These are phyloP conservation scores for Saccharomycopsis sp. DNA, from an alignment of 805 yeast species.

Conservation along the genomic window DNA sequence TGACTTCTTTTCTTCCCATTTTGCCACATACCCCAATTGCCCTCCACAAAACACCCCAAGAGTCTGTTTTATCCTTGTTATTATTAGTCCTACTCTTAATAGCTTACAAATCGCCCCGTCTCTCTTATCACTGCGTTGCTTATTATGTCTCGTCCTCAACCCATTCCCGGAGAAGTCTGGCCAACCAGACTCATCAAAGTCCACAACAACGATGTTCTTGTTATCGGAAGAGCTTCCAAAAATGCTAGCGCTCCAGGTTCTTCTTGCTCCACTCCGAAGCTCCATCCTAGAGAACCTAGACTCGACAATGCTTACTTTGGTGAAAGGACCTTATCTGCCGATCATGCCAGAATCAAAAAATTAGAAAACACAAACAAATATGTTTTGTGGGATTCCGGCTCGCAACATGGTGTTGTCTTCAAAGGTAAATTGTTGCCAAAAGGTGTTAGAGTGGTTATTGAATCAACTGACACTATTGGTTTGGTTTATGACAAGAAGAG, in stretches of 20 bases:
- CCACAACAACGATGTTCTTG: background rate
- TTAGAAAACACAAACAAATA: background rate
- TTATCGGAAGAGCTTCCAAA: conserved; percentile 12
- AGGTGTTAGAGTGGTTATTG: conserved; percentile 10
- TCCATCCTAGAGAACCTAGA: conserved; percentile 2
- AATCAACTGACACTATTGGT: conserved; percentile 11
- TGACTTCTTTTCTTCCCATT: too few relatives aligned
- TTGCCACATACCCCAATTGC: too few relatives aligned
- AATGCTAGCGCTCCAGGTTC: background rate
- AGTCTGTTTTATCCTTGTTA: too few relatives aligned
- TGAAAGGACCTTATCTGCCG: conserved; percentile 15
- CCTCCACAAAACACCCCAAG: too few relatives aligned
- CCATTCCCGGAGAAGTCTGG: conserved; percentile 8
- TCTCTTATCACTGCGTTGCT: too few relatives aligned
- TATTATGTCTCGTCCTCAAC: too few relatives aligned
- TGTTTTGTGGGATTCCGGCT: conserved; percentile 17
- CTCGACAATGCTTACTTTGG: conserved; percentile 12
- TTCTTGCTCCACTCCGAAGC: background rate
- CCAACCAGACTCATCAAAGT: conserved; percentile 12
- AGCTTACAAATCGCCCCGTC: too few relatives aligned
- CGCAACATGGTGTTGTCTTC: conserved; percentile 17
- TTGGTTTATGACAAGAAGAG: conserved; percentile 8
- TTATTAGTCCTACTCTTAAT: too few relatives aligned
- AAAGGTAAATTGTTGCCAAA: conserved; percentile 12
- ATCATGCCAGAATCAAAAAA: conserved; percentile 11